phyloP scores from a whole-genome alignment of 208 protist genomes.

The Borovskyia barvae region DNA sequence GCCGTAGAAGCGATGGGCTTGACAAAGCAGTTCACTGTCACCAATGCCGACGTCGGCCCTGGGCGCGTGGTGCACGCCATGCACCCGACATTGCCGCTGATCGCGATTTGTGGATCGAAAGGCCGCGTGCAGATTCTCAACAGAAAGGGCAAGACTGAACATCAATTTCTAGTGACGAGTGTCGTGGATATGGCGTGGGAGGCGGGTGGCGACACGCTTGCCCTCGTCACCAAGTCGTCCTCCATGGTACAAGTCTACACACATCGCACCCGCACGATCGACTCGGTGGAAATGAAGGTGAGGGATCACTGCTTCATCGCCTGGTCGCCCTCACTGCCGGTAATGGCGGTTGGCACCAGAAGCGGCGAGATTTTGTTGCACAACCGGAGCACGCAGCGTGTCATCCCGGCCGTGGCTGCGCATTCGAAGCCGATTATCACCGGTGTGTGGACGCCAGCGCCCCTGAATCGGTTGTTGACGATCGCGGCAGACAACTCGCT shows the following conservation, averaged over 20 bases:
- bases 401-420: conserved; percentile 83
- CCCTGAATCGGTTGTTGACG: conserved; percentile 76
- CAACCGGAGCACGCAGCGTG: conserved; percentile 91
- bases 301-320: conserved; percentile 86
- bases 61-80: conserved; percentile 74
- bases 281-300: conserved; percentile 85
- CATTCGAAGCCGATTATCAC: conserved; percentile 90
- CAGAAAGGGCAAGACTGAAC: conserved; percentile 72
- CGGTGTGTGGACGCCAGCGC: conserved; percentile 77
- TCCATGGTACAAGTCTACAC: conserved; percentile 83
- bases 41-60: conserved; percentile 52
- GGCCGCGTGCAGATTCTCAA: conserved; percentile 77
- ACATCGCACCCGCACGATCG: conserved; percentile 48
- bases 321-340: conserved; percentile 82
- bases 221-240: conserved; percentile 75
- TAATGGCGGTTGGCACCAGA: conserved; percentile 84
- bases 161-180: conserved; percentile 67
- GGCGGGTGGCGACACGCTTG: conserved; percentile 75
- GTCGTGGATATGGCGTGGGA: conserved; percentile 92
- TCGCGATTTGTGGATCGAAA: conserved; percentile 82
- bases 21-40: conserved; percentile 73
- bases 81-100: conserved; percentile 55
- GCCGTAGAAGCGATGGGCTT: conserved; percentile 45
- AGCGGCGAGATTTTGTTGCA: conserved; percentile 94
- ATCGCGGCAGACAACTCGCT: conserved; percentile 85